A percentile compares a stretch with the other conserved stretches of the same genome.
Conservation (phyloP, 2,329 filamentous ascomycete genomes). For the Helotiales sp. region DNA sequence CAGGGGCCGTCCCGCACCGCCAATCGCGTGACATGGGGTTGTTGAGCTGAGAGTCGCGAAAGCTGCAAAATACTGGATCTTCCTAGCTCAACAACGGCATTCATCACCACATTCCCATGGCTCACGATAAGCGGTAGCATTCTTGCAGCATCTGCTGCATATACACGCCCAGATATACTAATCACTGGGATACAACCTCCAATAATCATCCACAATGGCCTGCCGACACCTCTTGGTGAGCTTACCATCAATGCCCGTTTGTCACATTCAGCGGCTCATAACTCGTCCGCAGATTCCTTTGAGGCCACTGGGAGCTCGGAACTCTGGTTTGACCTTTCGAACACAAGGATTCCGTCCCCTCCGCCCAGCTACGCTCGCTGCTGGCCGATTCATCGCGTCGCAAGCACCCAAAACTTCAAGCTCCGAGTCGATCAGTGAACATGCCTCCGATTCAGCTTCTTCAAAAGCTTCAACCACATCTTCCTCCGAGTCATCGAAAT, state of each 20-base stretch:
- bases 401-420: constrained; percentile 28
- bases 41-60: background rate
- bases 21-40: constrained; percentile 9
- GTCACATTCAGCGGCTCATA: constrained; percentile 29
- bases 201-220: constrained; percentile 36
- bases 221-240: constrained; percentile 36
- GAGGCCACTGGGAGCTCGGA: constrained; percentile 17
- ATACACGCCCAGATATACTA: background rate
- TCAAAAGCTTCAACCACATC: constrained; percentile 18
- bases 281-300: constrained; percentile 19
- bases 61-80: constrained; percentile 14
- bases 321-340: background rate
- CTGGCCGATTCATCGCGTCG: constrained; percentile 24
- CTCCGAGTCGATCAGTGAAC: constrained; percentile 18
- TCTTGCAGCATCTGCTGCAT: constrained; percentile 43
- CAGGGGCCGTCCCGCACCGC: background rate
- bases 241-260: constrained; percentile 7
- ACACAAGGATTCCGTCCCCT: constrained; percentile 10
- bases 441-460: constrained; percentile 28
- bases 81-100: constrained; percentile 6
- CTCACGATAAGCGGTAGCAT: constrained; percentile 37
- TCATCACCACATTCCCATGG: constrained; percentile 34
- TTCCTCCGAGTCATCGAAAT: constrained; percentile 18
- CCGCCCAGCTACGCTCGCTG: background rate
- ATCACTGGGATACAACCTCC: constrained; percentile 1